Percentiles rank a stretch among this genome's conserved stretches.
Conservation (phyloP, 129 eudicot genomes). For the Flaveria sonorensis region DNA sequence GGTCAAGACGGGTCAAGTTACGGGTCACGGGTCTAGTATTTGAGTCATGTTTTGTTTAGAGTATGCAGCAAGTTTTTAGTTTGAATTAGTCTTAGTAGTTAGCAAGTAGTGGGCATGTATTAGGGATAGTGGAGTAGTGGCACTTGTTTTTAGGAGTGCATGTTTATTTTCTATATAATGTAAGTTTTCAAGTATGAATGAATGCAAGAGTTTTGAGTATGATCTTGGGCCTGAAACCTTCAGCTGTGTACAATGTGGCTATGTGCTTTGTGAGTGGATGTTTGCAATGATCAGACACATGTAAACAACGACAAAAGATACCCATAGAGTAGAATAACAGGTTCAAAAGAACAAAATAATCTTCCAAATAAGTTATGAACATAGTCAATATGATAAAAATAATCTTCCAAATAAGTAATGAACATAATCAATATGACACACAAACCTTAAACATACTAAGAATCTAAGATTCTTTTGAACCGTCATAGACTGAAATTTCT, state of each 20-base stretch:
- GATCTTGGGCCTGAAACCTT: too few species aligned
- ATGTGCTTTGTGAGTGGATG: not conserved
- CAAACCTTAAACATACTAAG: constrained; percentile 33
- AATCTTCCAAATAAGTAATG: not conserved
- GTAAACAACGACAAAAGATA: not conserved
- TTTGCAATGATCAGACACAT: constrained; percentile 7
- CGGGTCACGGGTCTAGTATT: too few species aligned
- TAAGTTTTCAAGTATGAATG: too few species aligned
- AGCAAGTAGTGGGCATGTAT: too few species aligned
- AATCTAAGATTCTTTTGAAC: constrained; percentile 48
- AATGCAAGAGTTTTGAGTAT: too few species aligned
- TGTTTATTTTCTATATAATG: too few species aligned
- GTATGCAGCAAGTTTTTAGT: too few species aligned
- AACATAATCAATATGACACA: constrained; percentile 9
- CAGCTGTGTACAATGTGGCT: constrained; percentile 3
- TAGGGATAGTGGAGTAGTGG: too few species aligned
- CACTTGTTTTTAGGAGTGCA: too few species aligned
- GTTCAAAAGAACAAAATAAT: constrained; percentile 8
- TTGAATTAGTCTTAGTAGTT: too few species aligned
- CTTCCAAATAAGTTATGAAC: constrained; percentile 11
- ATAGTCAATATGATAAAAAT: not conserved
- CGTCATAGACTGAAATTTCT: constrained; percentile 1
- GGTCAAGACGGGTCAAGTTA: too few species aligned
- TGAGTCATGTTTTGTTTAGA: too few species aligned
- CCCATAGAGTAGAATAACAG: constrained; percentile 14